Base-by-base conservation (phyloP, 148 eudicot species). In the Rhododendron kiyosumense region DNA sequence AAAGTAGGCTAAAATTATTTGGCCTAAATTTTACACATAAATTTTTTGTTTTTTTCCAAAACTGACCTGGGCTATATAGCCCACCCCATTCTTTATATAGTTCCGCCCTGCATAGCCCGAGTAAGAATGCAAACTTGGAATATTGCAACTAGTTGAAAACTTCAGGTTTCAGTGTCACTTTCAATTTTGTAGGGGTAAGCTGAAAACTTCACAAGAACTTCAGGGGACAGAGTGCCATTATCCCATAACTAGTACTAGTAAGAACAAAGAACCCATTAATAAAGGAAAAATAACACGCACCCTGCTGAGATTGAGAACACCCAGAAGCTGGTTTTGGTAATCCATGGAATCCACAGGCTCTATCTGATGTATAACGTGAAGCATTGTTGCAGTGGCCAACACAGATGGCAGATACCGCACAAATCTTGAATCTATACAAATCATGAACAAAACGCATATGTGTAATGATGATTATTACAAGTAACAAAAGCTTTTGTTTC, bases 381-480 rank as follows among this genome's bases (percentile, higher is more conserved):
- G 89, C 96, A 96, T 96, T 87, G 98, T 88, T 6, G 98, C 92
- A 81, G 98, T 89, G 34, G 98, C 98, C 91, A 94, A 83, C 9
- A 93, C 93, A 32, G 98, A 96, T 82, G 98, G 96, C 63, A 86
- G 71, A 89, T 89, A 94, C 46, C 87, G 51, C 81, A 89, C 90
- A 73, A 89, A 90, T 89, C 98, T 94, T 87, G 90, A 90, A 91
- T 96, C 98, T 94, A 84, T 41, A 83, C 38, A 14, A 8, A 65
- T 57, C 73, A 49, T 30, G 4, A 84, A 48, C 45, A 71, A 71
- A 73, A 84, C 79, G 59, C 22, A 83, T 67, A 15, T 26, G 5
- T 28, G 85, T 54, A 45, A 82, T 82, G 49, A 61, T 54, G 75
- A 54, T 46, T 3, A 17, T 34, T 6, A 78, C 11, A 83, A 41